Evolutionary conservation across 495 filamentous ascomycete species (phyloP).

Genomic region (Hapsidospora chrysogenum): DNA sequence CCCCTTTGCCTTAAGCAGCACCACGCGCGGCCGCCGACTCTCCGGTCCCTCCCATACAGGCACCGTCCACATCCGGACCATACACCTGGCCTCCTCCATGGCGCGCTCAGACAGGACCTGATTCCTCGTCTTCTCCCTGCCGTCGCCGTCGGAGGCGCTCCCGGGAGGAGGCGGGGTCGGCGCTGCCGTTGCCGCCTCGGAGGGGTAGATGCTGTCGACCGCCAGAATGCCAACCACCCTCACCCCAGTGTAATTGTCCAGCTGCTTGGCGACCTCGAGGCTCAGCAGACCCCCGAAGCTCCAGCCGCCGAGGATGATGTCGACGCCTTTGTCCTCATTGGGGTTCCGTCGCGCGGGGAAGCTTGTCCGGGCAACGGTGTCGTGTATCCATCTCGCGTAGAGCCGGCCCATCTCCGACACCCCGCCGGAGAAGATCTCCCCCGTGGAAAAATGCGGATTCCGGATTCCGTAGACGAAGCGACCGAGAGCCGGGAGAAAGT

Average conservation of each 20-base stretch:
- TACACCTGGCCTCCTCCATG: slow-evolving; percentile 19
- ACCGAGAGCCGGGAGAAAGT: slow-evolving; percentile 12
- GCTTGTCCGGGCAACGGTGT: not conserved
- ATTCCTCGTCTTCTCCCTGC: slow-evolving; percentile 10
- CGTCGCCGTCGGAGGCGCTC: slow-evolving; percentile 9
- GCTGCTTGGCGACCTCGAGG: slow-evolving; percentile 20
- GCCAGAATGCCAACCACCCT: slow-evolving; percentile 23
- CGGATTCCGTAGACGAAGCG: slow-evolving; percentile 18
- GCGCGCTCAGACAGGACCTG: slow-evolving; percentile 18
- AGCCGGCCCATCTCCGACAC: slow-evolving; percentile 14
- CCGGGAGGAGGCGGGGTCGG: too few species aligned
- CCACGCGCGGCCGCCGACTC: slow-evolving; percentile 15
- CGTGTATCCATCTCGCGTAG: slow-evolving; percentile 10
- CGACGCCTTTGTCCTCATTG: slow-evolving; percentile 5
- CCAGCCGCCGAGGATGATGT: slow-evolving; percentile 24
- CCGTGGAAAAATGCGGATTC: slow-evolving; percentile 15
- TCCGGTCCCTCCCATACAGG: slow-evolving; percentile 13
- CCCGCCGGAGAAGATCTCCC: slow-evolving; percentile 15
- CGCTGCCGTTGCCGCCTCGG: not conserved
- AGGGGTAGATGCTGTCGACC: slow-evolving; percentile 24
- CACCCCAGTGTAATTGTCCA: slow-evolving; percentile 11
- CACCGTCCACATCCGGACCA: slow-evolving; percentile 18
- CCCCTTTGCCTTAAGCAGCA: slow-evolving; percentile 19
- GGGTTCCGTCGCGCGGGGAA: not conserved
- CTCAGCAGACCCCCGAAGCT: slow-evolving; percentile 24